Conservation (phyloP, 306 rosid genomes). For the Calophaca sinica region DNA sequence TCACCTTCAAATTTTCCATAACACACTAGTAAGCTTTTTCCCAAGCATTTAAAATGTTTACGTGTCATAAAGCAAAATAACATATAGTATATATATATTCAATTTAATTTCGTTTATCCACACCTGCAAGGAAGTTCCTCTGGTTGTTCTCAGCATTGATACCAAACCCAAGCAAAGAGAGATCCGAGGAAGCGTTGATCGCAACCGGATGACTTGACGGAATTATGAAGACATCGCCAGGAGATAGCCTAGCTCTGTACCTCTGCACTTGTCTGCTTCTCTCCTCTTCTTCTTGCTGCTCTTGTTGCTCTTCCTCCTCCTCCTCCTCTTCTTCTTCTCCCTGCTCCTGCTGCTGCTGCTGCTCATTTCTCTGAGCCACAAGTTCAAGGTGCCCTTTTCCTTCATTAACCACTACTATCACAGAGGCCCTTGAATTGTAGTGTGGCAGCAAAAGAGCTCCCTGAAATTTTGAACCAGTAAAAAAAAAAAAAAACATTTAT, state of each 20-base stretch:
- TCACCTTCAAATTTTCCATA: conserved; percentile 37
- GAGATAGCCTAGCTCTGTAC: conserved; percentile 28
- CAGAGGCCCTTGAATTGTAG: conserved; percentile 38
- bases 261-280: conserved; percentile 14
- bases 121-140: conserved; percentile 63
- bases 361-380: background rate
- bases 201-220: conserved; percentile 57
- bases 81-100: background rate
- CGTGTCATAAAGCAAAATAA: background rate
- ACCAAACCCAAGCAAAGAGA: conserved; percentile 43
- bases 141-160: conserved; percentile 53
- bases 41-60: background rate
- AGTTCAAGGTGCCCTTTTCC: conserved; percentile 44
- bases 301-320: too few relatives aligned
- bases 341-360: background rate
- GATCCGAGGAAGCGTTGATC: conserved; percentile 38
- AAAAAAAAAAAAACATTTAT: too few relatives aligned
- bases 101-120: too few relatives aligned
- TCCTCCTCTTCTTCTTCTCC: background rate
- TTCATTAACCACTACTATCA: background rate
- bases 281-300: background rate
- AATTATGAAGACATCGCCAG: conserved; percentile 38
- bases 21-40: too few relatives aligned
- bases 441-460: conserved; percentile 46
- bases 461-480: conserved; percentile 1